Base-by-base conservation (phyloP, 202 grass and related monocot species). In the Hordeum pubiflorum region DNA sequence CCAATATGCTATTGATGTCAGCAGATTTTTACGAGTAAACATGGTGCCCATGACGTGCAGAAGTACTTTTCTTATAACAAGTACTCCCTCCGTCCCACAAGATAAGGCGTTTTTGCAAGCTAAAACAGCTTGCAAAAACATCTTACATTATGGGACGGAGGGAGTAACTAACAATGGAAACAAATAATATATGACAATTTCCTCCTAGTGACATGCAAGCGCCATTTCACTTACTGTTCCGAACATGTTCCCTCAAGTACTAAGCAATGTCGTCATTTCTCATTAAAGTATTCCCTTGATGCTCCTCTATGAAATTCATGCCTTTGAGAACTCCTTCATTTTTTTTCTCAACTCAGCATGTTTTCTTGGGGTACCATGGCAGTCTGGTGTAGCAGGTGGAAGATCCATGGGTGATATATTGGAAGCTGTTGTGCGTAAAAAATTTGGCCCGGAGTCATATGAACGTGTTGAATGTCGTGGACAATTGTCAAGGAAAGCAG, bases 391-490 rank as follows among this genome's bases (percentile, higher is more conserved):
- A 63, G 54, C 78, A 78, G 88, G 80, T 78, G 86, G 77, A 60
- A 85, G 85, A 39, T 38, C 61, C 77, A 68, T 89, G 63, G 90
- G 94, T 52, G 80, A 89, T 69, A 87, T 93, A 31, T 85, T 97
- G 73, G 94, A 97, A 81, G 74, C 85, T 81, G 75, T 89, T 82
- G 9, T 97, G 33, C 31, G 54, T 79, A 79, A 93, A 43, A 93
- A 74, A 79, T 97, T 97, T 72, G 94, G 94, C 69, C 68, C 68
- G 0, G 76, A 94, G 7, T 92, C 92, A 72, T 97, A 86, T 52
- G 92, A 81, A 76, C 88, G 81, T 89, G 60, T 97, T 69, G 84
- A 83, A 37, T 22, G 52, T 34, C 29, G 82, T 70, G 60, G 88
- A 52, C 1, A 68, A 22, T 65, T 82, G 73, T 63, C 82, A 54